Base-by-base conservation (phyloP, 805 yeast genomes). In the Candida sanyiensis region DNA sequence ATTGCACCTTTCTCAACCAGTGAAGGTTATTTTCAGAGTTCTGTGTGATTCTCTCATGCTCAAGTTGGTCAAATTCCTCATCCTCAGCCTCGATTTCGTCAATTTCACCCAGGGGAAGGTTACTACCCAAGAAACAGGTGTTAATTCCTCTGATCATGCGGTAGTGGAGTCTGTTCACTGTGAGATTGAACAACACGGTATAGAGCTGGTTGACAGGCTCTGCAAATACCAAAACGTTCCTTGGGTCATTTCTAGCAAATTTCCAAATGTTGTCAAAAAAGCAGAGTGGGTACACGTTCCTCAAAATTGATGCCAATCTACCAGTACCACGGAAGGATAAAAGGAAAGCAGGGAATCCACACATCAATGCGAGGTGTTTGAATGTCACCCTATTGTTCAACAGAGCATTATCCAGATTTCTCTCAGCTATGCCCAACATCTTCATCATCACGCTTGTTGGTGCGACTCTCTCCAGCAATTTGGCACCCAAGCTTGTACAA, bases 161-260 rank as follows among this genome's bases (percentile, higher is more conserved):
- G 40, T 63, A 66, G 45, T 66, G 66, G 3, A 56, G 9, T 28
- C 64, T 50, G 44, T 67, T 66, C 21, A 57, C 34, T 0, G 61
- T 50, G 17, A 54, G 12, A 9, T 37, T 43, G 42, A 42, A 55
- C 7, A 53, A 3, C 3, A 46, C 15, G 6, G 38, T 29, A 31
- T 59, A 59, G 3, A 42, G 15, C 13, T 20, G 25, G 32, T 41
- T 46, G 3, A 45, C 28, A 6, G 47, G 44, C 5, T 43, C 39
- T 15, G 49, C 23, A 2, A 33, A 19, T 5, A 46, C 13, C n/a
- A 48, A 22, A 28, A 33, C 43, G 19, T 38, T 20, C 31, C 43
- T 47, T 18, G 52, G 46, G n/a, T 40, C 47, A 26, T 27, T 35
- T 10, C 9, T 13, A 11, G 16, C 15, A 18, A 13, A 33, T 16